phyloP scores from a whole-genome alignment of 768 basidiomycete species.

The Tricholoma saponaceum region DNA sequence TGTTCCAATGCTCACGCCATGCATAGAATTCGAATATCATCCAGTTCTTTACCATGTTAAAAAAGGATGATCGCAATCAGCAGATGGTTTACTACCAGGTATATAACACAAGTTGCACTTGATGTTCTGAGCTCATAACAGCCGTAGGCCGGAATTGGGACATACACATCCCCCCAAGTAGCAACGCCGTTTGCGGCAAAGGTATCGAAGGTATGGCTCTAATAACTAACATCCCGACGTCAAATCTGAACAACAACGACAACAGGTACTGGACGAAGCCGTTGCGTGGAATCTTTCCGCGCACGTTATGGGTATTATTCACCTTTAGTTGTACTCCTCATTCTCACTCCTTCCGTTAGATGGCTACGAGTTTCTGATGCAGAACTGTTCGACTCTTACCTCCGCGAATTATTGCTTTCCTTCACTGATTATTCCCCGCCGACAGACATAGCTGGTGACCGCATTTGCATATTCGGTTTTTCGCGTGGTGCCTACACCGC shows the following conservation, averaged over 20 bases:
- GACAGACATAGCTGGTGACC: slow-evolving; percentile 33
- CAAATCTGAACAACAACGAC: background rate
- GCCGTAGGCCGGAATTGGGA: slow-evolving; percentile 48
- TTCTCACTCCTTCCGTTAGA: slow-evolving; percentile 20
- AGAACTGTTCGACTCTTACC: slow-evolving; percentile 38
- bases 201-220: background rate
- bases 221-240: background rate
- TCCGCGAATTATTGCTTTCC: background rate
- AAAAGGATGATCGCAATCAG: slow-evolving; percentile 44
- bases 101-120: background rate
- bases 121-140: background rate
- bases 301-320: slow-evolving; percentile 45
- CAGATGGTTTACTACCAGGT: slow-evolving; percentile 60
- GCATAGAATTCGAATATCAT: slow-evolving; percentile 47
- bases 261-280: slow-evolving; percentile 36
- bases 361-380: slow-evolving; percentile 57
- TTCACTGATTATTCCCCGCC: background rate
- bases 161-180: slow-evolving; percentile 40
- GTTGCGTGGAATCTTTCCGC: slow-evolving; percentile 45
- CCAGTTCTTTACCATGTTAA: slow-evolving; percentile 44
- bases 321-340: background rate
- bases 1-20: background rate
- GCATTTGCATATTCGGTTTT: slow-evolving; percentile 63
- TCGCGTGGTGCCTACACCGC: slow-evolving; percentile 61
- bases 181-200: slow-evolving; percentile 34